Evolutionary conservation across 176 grass and related monocot species (phyloP).

Genomic region (Rhynchospora breviuscula): DNA sequence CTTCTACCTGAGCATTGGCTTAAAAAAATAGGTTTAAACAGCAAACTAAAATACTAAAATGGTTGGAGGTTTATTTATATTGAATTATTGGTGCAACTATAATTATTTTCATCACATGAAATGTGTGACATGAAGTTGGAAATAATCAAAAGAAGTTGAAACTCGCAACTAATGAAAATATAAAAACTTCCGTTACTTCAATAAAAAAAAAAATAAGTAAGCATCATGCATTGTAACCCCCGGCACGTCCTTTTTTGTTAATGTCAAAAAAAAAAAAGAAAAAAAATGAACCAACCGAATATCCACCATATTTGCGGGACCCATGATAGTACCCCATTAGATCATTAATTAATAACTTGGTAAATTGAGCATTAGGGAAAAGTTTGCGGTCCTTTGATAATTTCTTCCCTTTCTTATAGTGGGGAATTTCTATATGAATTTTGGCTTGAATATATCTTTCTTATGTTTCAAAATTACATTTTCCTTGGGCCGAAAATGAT

Average conservation of each 20-base stretch:
- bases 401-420: no score
- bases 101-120: not conserved
- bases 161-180: not conserved
- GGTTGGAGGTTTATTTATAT: no score
- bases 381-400: no score
- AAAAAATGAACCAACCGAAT: not conserved
- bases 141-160: constrained; percentile 8
- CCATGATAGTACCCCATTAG: no score
- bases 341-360: not conserved
- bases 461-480: not conserved
- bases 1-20: no score
- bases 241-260: not conserved
- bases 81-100: not conserved
- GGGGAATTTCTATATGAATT: no score
- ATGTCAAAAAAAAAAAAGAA: not conserved
- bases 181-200: not conserved
- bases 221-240: not conserved
- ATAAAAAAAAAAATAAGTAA: not conserved
- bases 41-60: not conserved
- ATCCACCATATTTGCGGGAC: not conserved
- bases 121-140: not conserved
- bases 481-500: not conserved
- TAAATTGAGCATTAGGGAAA: no score
- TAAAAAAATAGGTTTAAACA: not conserved
- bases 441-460: not conserved